Base-by-base conservation (phyloP, 371 early-diverging fungal species). In the Umbelopsis sp. region DNA sequence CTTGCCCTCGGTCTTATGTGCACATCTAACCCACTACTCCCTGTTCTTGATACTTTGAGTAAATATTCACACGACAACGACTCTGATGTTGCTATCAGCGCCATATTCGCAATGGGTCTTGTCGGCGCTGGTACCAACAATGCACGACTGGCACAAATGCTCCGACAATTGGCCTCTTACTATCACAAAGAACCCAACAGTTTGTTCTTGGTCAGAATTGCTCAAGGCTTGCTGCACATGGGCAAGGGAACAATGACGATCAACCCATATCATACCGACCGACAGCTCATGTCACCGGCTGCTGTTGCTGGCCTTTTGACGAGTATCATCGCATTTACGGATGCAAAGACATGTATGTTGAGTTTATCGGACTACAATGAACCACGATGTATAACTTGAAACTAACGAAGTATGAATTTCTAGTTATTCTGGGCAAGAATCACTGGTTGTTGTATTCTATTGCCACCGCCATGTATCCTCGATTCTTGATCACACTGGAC, bases 41-140 rank as follows among this genome's bases (percentile, higher is more conserved):
- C 85, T 51, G 93, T 99, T 35, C 84, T 99, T 24, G 99, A 99
- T 69, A 93, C 93, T 22, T 90, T 99, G 50, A 94, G 94, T 79
- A 98, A 95, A 84, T 95, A 93, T 81, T 95, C 98, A 41, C 99
- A 99, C 83, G 98, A 97, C 80, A 93, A 94, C 69, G 99, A 99
- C 76, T 77, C 85, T 37, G 94, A 96, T 44, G 98, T 98, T 22
- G 96, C 99, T 25, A 77, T 94, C 63, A 96, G 95, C 74, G 96
- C 99, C 29, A 94, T 99, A 52, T 94, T 99, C 81, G 97, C 99
- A 37, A 95, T 99, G 94, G 99, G 99, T 63, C 77, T 99, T 63
- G 95, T 99, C 20, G 99, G 99, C 44, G 99, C 99, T 4, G 99
- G 99, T 65, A 99, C 99, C n/a, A 99, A 99, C 86, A 99, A 99